Evolutionary conservation across 2,329 filamentous ascomycete genomes (phyloP).

Genomic region (Aspergillus proliferans): DNA sequence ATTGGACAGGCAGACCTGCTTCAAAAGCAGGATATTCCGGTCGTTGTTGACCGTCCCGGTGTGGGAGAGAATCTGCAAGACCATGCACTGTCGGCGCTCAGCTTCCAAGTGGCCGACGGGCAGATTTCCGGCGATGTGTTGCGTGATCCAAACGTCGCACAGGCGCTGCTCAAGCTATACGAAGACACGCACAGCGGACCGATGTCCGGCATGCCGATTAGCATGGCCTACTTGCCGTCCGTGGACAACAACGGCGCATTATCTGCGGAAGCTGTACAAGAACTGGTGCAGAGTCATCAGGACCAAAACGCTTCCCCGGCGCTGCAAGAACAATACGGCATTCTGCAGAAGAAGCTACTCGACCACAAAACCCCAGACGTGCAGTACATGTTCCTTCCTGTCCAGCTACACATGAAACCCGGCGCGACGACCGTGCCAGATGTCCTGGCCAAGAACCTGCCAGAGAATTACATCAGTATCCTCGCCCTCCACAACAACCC

Average conservation of each 20-base stretch:
- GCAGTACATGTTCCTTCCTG: conserved; percentile 12
- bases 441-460: conserved; percentile 7
- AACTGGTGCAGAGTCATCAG: background rate
- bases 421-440: conserved; percentile 10
- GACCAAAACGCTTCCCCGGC: background rate
- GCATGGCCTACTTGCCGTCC: conserved; percentile 20
- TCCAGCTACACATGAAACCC: conserved; percentile 11
- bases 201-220: conserved; percentile 16
- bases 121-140: conserved; percentile 19
- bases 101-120: conserved; percentile 16
- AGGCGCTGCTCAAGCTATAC: conserved; percentile 18
- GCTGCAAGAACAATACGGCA: conserved; percentile 8
- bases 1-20: conserved; percentile 48
- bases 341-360: conserved; percentile 10
- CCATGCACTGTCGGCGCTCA: conserved; percentile 32
- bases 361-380: conserved; percentile 4
- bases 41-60: conserved; percentile 39
- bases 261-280: background rate
- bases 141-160: conserved; percentile 15
- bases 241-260: conserved; percentile 15
- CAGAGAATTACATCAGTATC: conserved; percentile 16
- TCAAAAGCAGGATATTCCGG: conserved; percentile 34
- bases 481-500: conserved; percentile 24
- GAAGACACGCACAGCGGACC: conserved; percentile 16
- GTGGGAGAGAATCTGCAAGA: conserved; percentile 51